Evolutionary conservation across 345 rosid genomes (phyloP).

Genomic region (Turritis glabra): DNA sequence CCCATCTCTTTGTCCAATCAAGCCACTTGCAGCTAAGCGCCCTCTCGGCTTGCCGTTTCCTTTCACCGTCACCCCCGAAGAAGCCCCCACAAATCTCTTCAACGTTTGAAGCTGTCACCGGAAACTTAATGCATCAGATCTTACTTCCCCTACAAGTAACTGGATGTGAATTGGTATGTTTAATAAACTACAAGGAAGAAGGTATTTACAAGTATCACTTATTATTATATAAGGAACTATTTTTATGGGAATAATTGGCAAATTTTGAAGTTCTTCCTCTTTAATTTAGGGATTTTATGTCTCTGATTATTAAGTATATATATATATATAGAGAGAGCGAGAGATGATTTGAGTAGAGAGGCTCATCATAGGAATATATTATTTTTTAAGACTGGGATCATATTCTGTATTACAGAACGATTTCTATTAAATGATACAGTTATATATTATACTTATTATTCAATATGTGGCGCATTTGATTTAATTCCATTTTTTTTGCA

Average conservation of each 20-base stretch:
- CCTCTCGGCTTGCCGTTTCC: slow-evolving; percentile 34
- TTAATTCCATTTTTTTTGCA: not conserved
- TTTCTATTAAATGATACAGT: not conserved
- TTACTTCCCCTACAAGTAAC: slow-evolving; percentile 23
- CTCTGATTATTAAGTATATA: slow-evolving; percentile 26
- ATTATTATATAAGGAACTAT: not conserved
- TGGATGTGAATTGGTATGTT: not conserved
- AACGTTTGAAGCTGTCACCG: slow-evolving; percentile 20
- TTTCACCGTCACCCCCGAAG: slow-evolving; percentile 3
- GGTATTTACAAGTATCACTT: slow-evolving; percentile 20
- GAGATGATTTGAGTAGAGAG: slow-evolving; percentile 11
- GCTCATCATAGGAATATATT: slow-evolving; percentile 15
- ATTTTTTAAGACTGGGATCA: not conserved
- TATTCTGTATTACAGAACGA: slow-evolving; percentile 13
- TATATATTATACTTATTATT: not conserved
- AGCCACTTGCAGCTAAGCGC: slow-evolving; percentile 52
- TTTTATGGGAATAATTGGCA: slow-evolving; percentile 16
- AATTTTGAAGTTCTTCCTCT: slow-evolving; percentile 12
- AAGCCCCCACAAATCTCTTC: slow-evolving; percentile 29
- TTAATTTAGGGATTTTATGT: slow-evolving; percentile 11
- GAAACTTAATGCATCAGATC: slow-evolving; percentile 15
- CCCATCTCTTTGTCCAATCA: slow-evolving; percentile 43
- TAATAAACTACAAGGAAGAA: slow-evolving; percentile 2
- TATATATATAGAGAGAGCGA: not conserved
- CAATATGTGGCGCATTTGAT: not conserved